Evolutionary conservation across 257 asterid genomes (phyloP).

Genomic region (Solanum sitiens): DNA sequence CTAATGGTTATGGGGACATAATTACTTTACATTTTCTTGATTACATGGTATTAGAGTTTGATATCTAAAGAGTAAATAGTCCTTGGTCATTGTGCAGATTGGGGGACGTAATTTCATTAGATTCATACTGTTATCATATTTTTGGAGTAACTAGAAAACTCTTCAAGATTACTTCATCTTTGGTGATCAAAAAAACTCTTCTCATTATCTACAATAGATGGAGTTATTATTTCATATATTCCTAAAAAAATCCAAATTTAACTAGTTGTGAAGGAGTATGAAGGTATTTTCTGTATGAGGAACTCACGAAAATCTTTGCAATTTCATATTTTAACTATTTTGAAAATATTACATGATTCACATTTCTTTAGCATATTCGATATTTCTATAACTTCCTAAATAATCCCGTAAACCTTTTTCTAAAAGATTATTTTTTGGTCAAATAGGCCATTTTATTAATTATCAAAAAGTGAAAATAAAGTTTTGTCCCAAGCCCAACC

Average conservation of each 20-base stretch:
- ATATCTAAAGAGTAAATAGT: not conserved
- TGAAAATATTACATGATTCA: too few species aligned
- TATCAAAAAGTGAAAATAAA: too few species aligned
- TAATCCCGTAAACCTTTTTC: too few species aligned
- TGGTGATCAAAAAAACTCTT: too few species aligned
- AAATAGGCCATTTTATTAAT: too few species aligned
- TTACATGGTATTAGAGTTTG: not conserved
- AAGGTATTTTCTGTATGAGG: not conserved
- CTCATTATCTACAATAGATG: too few species aligned
- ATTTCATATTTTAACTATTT: not conserved
- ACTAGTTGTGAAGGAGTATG: not conserved
- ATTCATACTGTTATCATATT: not conserved
- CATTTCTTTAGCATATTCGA: too few species aligned
- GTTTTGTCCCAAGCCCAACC: too few species aligned
- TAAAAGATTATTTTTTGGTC: too few species aligned
- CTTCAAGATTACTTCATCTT: not conserved
- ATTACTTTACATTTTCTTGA: not conserved
- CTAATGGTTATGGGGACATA: not conserved
- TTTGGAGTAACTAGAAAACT: not conserved
- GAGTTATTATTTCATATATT: too few species aligned
- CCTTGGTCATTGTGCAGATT: not conserved
- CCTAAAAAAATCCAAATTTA: not conserved
- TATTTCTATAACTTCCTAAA: too few species aligned
- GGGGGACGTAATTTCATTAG: not conserved
- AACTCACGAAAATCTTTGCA: not conserved